Evolutionary conservation across 192 early-diverging fungal species (phyloP).

Genomic region (Backusella morwellensis): DNA sequence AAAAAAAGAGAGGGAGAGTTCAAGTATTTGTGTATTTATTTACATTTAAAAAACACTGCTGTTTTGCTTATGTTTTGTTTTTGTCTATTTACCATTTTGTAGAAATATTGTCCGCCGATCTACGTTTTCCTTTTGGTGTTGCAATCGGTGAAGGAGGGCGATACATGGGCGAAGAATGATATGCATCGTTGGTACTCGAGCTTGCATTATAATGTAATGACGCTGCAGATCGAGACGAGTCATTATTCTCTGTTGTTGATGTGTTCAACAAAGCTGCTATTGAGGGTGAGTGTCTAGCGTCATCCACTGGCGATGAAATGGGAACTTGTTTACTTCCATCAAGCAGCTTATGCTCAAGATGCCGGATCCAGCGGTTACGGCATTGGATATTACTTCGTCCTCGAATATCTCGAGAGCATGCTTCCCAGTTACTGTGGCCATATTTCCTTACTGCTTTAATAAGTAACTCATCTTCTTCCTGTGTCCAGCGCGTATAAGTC

Average conservation of each 20-base stretch:
- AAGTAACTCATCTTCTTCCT: conserved; percentile 37
- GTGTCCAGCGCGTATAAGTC: conserved; percentile 37
- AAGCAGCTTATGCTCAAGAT: neutral
- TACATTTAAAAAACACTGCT: neutral
- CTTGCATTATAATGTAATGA: neutral
- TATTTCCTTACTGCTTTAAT: conserved; percentile 33
- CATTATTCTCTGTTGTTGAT: neutral
- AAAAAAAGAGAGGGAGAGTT: neutral
- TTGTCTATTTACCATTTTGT: conserved; percentile 8
- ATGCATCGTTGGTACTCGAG: neutral
- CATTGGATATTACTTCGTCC: conserved; percentile 44
- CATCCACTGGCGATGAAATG: neutral
- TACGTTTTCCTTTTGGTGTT: conserved; percentile 21
- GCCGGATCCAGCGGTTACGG: conserved; percentile 41
- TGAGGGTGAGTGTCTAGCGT: conserved; percentile 33
- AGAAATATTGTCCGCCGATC: neutral
- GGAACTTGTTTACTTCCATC: neutral
- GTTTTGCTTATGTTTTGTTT: neutral
- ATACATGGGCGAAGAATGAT: conserved; percentile 10
- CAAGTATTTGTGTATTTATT: neutral
- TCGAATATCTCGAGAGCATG: conserved; percentile 34
- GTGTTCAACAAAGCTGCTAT: conserved; percentile 27
- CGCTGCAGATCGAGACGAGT: neutral
- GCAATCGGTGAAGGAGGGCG: conserved; percentile 24
- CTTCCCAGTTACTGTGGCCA: conserved; percentile 42